These are phyloP conservation scores for Picochlorum sp. DNA, from an alignment of 139 green algal genomes.

Conservation along the genomic window DNA sequence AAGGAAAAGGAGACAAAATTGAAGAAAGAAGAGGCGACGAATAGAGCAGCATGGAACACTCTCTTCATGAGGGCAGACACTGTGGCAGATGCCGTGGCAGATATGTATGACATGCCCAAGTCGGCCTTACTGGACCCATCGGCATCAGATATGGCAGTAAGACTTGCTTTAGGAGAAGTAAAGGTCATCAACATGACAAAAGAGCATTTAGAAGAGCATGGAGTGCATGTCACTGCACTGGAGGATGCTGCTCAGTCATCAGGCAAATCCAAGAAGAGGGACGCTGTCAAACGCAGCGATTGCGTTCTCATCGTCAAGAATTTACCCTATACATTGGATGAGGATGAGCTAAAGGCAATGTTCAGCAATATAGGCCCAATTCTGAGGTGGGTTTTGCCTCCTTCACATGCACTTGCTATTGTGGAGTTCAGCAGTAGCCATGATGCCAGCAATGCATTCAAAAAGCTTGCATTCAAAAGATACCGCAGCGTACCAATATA, in stretches of 20 bases:
- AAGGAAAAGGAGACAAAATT: slow-evolving; percentile 51
- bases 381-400: slow-evolving; percentile 72
- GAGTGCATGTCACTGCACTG: slow-evolving; percentile 63
- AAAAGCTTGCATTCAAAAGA: slow-evolving; percentile 87
- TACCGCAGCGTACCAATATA: slow-evolving; percentile 93
- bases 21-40: slow-evolving; percentile 61
- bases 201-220: slow-evolving; percentile 53
- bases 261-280: slow-evolving; percentile 32
- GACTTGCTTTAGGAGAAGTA: slow-evolving; percentile 90
- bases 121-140: slow-evolving; percentile 71
- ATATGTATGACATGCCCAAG: slow-evolving; percentile 82
- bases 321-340: slow-evolving; percentile 68
- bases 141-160: slow-evolving; percentile 47
- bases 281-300: slow-evolving; percentile 47
- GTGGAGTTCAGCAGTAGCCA: slow-evolving; percentile 73
- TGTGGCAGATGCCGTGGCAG: slow-evolving; percentile 81
- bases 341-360: slow-evolving; percentile 58
- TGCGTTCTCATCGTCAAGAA: slow-evolving; percentile 91
- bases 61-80: slow-evolving; percentile 98
- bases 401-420: slow-evolving; percentile 76
- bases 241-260: slow-evolving; percentile 61
- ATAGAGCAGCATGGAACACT: slow-evolving; percentile 84
- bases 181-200: slow-evolving; percentile 92
- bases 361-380: slow-evolving; percentile 50
- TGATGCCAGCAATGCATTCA: slow-evolving; percentile 60